Evolutionary conservation across 2,329 filamentous ascomycete genomes (phyloP).

Genomic region (Lithohypha guttulata): DNA sequence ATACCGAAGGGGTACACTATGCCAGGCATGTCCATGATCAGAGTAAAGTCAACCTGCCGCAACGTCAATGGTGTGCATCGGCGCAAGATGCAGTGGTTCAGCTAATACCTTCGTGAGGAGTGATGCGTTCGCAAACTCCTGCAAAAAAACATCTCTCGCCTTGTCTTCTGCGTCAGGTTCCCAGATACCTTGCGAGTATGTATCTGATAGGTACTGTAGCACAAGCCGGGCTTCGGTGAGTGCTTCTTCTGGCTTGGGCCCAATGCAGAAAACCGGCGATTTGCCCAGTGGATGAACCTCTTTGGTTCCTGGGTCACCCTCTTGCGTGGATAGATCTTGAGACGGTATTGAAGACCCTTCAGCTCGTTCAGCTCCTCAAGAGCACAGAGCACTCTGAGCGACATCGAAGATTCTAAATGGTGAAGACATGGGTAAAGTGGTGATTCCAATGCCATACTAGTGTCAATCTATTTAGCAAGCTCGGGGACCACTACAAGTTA

Average conservation of each 20-base stretch:
- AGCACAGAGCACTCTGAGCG: background rate
- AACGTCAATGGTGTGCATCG: background rate
- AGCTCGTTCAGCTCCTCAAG: background rate
- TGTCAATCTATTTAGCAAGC: too few species aligned
- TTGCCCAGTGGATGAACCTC: background rate
- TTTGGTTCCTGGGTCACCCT: background rate
- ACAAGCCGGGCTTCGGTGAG: background rate
- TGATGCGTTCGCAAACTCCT: background rate
- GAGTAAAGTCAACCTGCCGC: background rate
- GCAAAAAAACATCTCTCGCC: background rate
- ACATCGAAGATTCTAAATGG: background rate
- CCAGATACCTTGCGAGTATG: background rate
- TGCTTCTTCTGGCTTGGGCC: background rate
- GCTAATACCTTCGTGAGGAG: background rate
- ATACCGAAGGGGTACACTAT: background rate
- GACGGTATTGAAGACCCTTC: background rate
- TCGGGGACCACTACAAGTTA: too few species aligned
- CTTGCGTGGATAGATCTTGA: background rate
- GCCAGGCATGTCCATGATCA: background rate
- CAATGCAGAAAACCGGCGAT: background rate
- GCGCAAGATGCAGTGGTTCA: background rate
- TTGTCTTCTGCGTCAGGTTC: background rate
- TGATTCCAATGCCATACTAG: background rate
- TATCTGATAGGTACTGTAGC: background rate
- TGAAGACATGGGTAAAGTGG: background rate